Percentiles rank a stretch among this genome's conserved stretches.
Conservation (phyloP, 2,329 filamentous ascomycete genomes). For the Fusarium humuli region DNA sequence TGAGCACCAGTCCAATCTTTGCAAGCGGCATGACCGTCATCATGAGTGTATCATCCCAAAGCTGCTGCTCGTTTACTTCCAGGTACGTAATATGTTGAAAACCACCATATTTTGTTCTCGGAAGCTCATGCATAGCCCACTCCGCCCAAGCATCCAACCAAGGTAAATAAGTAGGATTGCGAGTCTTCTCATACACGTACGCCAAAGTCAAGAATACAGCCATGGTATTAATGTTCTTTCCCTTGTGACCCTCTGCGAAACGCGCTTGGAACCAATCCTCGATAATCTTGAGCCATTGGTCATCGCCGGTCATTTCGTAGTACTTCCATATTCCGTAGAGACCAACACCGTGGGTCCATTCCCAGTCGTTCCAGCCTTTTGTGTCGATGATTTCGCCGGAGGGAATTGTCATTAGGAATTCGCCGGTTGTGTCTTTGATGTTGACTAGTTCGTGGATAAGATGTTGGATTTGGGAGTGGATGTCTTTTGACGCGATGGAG, state of each 20-base stretch:
- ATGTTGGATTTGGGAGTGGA: conserved; percentile 69
- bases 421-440: conserved; percentile 79
- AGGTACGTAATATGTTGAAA: conserved; percentile 83
- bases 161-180: conserved; percentile 75
- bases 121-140: conserved; percentile 83
- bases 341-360: conserved; percentile 84
- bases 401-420: conserved; percentile 76
- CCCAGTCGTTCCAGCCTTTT: conserved; percentile 87
- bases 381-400: conserved; percentile 85
- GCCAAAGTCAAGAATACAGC: conserved; percentile 80
- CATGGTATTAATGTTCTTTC: conserved; percentile 91
- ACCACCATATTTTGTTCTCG: conserved; percentile 75
- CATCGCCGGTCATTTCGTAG: conserved; percentile 76
- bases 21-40: conserved; percentile 86
- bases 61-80: conserved; percentile 76
- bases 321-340: conserved; percentile 87
- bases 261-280: conserved; percentile 78
- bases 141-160: conserved; percentile 87
- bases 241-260: conserved; percentile 77
- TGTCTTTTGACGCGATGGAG: conserved; percentile 59
- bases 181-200: conserved; percentile 80
- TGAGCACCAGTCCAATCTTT: conserved; percentile 79
- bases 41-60: conserved; percentile 90
- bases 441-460: conserved; percentile 81
- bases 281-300: conserved; percentile 71